Evolutionary conservation across 257 asterid species (phyloP).

Genomic region (Cordia subcordata): DNA sequence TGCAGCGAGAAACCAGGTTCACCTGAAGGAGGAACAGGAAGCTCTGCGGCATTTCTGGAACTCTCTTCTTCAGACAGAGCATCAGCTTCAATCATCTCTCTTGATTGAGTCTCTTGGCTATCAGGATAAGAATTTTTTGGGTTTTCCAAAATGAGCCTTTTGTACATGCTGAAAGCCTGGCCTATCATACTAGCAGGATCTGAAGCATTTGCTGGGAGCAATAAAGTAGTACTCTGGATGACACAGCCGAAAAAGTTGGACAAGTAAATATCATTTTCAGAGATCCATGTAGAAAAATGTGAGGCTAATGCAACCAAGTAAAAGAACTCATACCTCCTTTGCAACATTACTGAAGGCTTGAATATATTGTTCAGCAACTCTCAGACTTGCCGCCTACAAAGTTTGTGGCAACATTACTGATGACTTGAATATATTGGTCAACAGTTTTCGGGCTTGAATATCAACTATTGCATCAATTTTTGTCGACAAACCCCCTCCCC

Average conservation of each 20-base stretch:
- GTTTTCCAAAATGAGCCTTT: constrained; percentile 41
- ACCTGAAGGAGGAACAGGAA: constrained; percentile 8
- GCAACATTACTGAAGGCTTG: constrained; percentile 77
- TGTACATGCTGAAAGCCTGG: constrained; percentile 60
- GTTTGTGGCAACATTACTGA: background rate
- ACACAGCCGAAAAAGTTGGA: background rate
- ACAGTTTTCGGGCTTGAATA: too few relatives aligned
- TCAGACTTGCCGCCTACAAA: constrained; percentile 85
- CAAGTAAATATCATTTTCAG: background rate
- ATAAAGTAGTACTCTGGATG: constrained; percentile 66
- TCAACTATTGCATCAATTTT: too few relatives aligned
- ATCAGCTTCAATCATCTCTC: constrained; percentile 11
- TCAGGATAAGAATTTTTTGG: constrained; percentile 7
- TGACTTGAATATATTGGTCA: too few relatives aligned
- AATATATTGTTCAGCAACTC: constrained; percentile 87
- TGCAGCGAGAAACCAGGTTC: constrained; percentile 40
- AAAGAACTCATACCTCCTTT: constrained; percentile 52
- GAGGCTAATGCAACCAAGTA: background rate
- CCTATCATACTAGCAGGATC: constrained; percentile 70
- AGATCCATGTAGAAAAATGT: constrained; percentile 2
- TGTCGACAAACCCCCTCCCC: too few relatives aligned
- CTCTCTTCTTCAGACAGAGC: constrained; percentile 16
- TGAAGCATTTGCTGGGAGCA: constrained; percentile 71
- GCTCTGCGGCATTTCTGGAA: constrained; percentile 7
- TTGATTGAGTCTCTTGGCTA: constrained; percentile 14